phyloP scores from a whole-genome alignment of 1,284 basidiomycete genomes.

The Ganoderma boninense region DNA sequence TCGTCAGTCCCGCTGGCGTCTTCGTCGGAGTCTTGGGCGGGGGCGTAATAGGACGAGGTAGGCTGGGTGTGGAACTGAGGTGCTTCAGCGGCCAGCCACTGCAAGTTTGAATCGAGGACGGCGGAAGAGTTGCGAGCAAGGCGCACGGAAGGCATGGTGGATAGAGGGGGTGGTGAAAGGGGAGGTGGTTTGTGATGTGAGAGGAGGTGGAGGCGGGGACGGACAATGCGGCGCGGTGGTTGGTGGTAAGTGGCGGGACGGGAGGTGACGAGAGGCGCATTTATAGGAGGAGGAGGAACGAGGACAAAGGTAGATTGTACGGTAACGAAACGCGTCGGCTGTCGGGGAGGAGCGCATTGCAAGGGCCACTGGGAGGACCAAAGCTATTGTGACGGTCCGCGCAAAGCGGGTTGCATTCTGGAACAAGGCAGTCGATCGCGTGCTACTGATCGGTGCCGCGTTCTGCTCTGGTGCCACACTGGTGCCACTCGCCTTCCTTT shows the following conservation, averaged over 20 bases:
- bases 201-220: not conserved
- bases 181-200: not conserved
- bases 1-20: conserved; percentile 23
- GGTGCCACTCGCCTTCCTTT: conserved; percentile 26
- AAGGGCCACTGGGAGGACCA: conserved; percentile 12
- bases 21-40: conserved; percentile 19
- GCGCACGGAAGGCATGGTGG: conserved; percentile 11
- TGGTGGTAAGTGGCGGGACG: conserved; percentile 10
- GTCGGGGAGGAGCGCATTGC: not conserved
- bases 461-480: too few relatives aligned
- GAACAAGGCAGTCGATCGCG: conserved; percentile 27
- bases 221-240: not conserved
- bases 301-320: conserved; percentile 29
- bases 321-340: not conserved
- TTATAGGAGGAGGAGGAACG: conserved; percentile 21
- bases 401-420: conserved; percentile 21
- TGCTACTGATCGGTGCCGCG: conserved; percentile 25
- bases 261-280: conserved; percentile 7
- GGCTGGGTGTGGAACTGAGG: conserved; percentile 27
- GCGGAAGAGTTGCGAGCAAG: conserved; percentile 14
- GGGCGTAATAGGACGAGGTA: conserved; percentile 8
- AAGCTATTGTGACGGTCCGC: conserved; percentile 27
- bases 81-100: conserved; percentile 27
- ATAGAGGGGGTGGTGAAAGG: not conserved
- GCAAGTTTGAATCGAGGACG: conserved; percentile 21